Evolutionary conservation across 257 asterid genomes (phyloP), one percentile per base, ranked within the genome.

Genomic region (Solanum sitiens): DNA sequence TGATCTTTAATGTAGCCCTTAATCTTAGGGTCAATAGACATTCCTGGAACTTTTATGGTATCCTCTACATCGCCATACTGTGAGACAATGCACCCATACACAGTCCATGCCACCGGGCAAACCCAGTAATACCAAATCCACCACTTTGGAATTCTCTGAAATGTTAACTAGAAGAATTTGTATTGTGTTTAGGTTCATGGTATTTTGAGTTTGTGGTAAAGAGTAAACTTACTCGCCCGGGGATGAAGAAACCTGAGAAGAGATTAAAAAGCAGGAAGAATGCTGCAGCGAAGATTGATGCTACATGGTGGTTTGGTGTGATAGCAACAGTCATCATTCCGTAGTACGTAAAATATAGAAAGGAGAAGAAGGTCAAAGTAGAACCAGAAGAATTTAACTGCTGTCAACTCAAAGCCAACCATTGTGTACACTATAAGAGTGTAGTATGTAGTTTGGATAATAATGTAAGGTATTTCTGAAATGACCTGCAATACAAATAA

Each of bases 281-380:
- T 3, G 98, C 95, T 25, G 97, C 96, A 2, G 98, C 98, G 8
- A 96, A 95, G 87, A 95, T 93, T 14, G 99, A 92, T 0, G 98
- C 97, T 3, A 95, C 95, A 90, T 96, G 96, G 89, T 95, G 97
- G 90, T 96, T 96, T 59, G 98, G 98, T 20, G 98, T 95, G 93
- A 95, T 91, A 86, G 98, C 90, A 15, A 96, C 96, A 2, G 97
- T 94, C 99, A 96, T 96, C 99, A 96, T 96, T 25, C 99, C 96
- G 4, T 94, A 96, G 93, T 96, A 96, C 47, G 98, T 96, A 94
- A 94, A 94, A 92, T 96, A 95, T 67, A 95, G 94, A 89, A 93
- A 95, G 72, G 98, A 94, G 88, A 95, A 93, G 82, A 95, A 93
- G 82, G 88, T 93, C 82, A 9, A 94, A 94, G 91, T 88, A 96